These are phyloP conservation scores for Suhomyces wounanorum DNA, from an alignment of 1,139 yeast genomes.

Conservation along the genomic window DNA sequence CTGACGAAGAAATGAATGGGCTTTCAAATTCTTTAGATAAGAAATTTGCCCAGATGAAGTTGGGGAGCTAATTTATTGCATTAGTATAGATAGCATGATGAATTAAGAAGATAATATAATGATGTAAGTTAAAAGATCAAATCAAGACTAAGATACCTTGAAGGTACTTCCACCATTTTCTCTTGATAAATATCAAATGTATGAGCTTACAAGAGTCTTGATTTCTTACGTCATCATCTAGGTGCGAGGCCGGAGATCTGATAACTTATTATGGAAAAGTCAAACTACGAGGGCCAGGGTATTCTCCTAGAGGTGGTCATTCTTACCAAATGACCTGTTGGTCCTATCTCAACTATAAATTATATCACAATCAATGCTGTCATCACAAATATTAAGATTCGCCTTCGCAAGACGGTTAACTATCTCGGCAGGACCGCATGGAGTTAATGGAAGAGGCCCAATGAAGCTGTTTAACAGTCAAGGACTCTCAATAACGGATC, in stretches of 20 bases:
- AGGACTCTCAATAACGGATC: conserved; percentile 59
- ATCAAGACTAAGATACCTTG: no score
- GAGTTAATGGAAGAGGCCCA: conserved; percentile 44
- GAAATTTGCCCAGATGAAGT: conserved; percentile 44
- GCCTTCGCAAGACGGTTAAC: not conserved
- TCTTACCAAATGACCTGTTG: not conserved
- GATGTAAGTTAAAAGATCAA: no score
- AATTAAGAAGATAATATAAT: not conserved
- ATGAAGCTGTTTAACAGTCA: not conserved
- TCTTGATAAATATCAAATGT: no score
- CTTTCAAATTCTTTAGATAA: conserved; percentile 45
- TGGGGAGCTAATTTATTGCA: conserved; percentile 9
- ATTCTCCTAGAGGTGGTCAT: no score
- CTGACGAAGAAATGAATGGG: conserved; percentile 80
- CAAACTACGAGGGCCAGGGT: no score
- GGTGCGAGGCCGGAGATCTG: not conserved
- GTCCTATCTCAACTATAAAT: not conserved
- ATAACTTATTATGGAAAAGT: not conserved
- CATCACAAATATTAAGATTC: not conserved
- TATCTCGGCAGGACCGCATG: conserved; percentile 27
- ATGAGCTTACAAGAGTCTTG: no score
- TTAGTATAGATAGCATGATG: not conserved
- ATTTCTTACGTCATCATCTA: not conserved
- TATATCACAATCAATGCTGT: not conserved
- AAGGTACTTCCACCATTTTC: no score